Base-by-base conservation (phyloP, 129 eudicot species). In the Helichrysum umbraculigerum region DNA sequence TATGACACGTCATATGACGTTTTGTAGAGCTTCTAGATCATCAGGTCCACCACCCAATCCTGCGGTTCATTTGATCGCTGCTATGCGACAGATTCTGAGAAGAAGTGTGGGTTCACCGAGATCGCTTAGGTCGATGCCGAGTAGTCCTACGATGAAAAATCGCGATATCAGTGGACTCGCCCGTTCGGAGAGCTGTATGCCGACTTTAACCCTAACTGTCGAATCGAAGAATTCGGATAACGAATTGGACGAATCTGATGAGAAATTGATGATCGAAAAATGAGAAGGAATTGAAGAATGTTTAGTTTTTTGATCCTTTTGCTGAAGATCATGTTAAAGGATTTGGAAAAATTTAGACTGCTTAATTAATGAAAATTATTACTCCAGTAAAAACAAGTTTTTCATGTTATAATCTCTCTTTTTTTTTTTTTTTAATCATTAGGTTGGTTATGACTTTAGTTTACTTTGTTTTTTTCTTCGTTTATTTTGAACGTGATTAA, bases 11-110 rank as follows among this genome's bases (percentile, higher is more conserved):
- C 97, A 92, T 63, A 66, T 87, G 75, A 78, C 72, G 76, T 87
- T 89, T 68, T 86, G 96, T 61, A 81, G 65, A 75, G 85, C 84
- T 62, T 83, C 87, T 12, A 72, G 76, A 32, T 83, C 85, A 4
- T 58, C 95, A 22, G 81, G 88, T 20, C 97, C 97, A 30, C 97
- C 97, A 4, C 68, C 84, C 12, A 87, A 92, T 76, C 96, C 96
- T 10, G 83, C 89, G 2, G 84, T 78, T 16, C 96, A 89, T 82
- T 77, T 92, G 61, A 92, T 92, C 52, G 71, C 92, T 25, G 96
- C 93, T 54, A 79, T 92, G 86, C 80, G 88, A 54, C 89, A 79
- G 83, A 75, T 92, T n/a, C 41, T 92, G 62, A 60, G 91, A 76
- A 87, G 85, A 78, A 85, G 92, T 33, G 47, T 87, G 74, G 91